phyloP scores from a whole-genome alignment of 148 eudicot species.

The Rhododendron ferrugineum region DNA sequence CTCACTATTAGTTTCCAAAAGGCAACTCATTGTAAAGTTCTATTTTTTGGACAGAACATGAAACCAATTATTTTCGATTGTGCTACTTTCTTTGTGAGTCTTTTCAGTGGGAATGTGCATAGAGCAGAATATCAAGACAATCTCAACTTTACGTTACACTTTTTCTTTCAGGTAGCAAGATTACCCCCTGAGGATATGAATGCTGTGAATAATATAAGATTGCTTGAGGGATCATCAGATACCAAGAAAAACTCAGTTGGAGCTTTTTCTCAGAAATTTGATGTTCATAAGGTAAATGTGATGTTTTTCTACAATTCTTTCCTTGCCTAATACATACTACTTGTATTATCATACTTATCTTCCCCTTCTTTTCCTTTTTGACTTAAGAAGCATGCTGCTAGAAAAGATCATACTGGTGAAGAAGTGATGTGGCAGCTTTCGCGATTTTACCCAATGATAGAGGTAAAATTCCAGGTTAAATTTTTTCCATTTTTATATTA shows the following conservation, averaged over 20 bases:
- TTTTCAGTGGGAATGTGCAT: background rate
- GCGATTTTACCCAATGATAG: slow-evolving; percentile 91
- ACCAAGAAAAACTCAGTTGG: slow-evolving; percentile 64
- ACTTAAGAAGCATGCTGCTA: slow-evolving; percentile 63
- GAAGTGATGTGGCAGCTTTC: slow-evolving; percentile 75
- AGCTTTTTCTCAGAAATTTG: slow-evolving; percentile 69
- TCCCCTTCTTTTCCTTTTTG: background rate
- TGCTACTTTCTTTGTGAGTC: background rate
- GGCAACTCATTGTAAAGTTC: background rate
- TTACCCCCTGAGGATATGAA: slow-evolving; percentile 70
- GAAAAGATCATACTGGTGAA: slow-evolving; percentile 87
- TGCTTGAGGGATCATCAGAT: slow-evolving; percentile 70
- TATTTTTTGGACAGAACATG: background rate
- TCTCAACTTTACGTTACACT: background rate
- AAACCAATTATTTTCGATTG: background rate
- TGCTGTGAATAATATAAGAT: slow-evolving; percentile 85
- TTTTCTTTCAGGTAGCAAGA: slow-evolving; percentile 56
- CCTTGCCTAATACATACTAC: background rate
- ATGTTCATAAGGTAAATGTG: slow-evolving; percentile 60
- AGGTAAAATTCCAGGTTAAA: slow-evolving; percentile 38
- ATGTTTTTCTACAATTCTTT: slow-evolving; percentile 7
- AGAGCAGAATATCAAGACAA: background rate
- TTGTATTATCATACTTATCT: background rate
- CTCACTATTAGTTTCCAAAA: background rate
- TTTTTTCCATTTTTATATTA: background rate